These are phyloP conservation scores for Globisporangium carolinianum DNA, from an alignment of 352 stramenopile species.

Conservation along the genomic window DNA sequence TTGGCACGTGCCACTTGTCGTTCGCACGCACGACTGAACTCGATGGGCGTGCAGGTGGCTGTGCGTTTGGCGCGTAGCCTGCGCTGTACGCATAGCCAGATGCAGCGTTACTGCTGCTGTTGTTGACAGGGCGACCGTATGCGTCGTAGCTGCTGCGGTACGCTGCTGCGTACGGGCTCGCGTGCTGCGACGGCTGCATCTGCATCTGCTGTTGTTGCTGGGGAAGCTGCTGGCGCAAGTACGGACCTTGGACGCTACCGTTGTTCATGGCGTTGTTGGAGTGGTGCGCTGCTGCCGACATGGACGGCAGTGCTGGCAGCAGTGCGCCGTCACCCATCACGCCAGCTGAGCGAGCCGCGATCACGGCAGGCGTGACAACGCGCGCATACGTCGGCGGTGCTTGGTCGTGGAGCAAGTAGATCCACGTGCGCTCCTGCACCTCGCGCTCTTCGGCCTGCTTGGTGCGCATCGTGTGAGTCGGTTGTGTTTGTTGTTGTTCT, in stretches of 20 bases:
- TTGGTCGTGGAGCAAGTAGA: conserved; percentile 17
- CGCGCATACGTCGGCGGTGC: conserved; percentile 7
- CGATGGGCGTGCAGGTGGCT: not conserved
- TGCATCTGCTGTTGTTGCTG: not conserved
- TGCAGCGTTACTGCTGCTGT: not conserved
- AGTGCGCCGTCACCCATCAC: conserved; percentile 7
- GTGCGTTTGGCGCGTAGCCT: not conserved
- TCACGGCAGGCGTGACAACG: conserved; percentile 12
- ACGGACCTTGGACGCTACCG: not conserved
- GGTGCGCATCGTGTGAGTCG: conserved; percentile 11
- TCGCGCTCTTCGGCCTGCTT: conserved; percentile 14
- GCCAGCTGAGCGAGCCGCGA: conserved; percentile 9
- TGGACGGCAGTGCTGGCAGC: conserved; percentile 8
- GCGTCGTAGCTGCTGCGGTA: conserved; percentile 10
- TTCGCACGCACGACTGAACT: conserved; percentile 7
- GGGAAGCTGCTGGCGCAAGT: not conserved
- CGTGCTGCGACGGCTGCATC: not conserved
- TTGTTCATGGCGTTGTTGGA: not conserved
- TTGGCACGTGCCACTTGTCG: conserved; percentile 13
- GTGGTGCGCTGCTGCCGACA: conserved; percentile 1
- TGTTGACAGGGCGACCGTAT: conserved; percentile 7
- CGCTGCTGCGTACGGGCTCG: conserved; percentile 7
- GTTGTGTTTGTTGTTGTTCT: not conserved
- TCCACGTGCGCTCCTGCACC: conserved; percentile 14
- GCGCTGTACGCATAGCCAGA: conserved; percentile 1